These are phyloP conservation scores for Orbilia ellipsospora DNA, from an alignment of 2,329 filamentous ascomycete species.

Conservation along the genomic window DNA sequence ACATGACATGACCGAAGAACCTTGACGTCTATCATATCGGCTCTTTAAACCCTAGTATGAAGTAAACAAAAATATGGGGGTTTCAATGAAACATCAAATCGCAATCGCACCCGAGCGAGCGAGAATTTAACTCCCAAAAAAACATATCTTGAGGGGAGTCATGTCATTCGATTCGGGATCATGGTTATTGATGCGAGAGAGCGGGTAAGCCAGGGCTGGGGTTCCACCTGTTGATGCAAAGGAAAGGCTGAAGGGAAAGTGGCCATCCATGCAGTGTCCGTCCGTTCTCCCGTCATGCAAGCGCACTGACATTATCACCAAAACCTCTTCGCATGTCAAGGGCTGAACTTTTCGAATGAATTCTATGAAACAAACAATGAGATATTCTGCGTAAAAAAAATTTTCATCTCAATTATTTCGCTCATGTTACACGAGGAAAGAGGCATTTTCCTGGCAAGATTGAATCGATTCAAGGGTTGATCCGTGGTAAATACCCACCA, in stretches of 20 bases:
- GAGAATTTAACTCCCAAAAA: too few relatives aligned
- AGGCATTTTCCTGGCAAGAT: slow-evolving; percentile 18
- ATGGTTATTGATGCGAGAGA: slow-evolving; percentile 15
- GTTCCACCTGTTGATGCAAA: neutral
- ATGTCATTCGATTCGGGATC: slow-evolving; percentile 3
- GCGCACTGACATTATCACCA: slow-evolving; percentile 38
- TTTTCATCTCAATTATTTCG: too few relatives aligned
- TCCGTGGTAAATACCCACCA: too few relatives aligned
- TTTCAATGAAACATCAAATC: neutral
- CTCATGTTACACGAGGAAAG: slow-evolving; percentile 13
- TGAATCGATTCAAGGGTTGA: neutral
- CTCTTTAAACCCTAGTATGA: too few relatives aligned
- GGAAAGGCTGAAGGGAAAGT: neutral
- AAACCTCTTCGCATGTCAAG: slow-evolving; percentile 13
- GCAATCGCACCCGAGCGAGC: too few relatives aligned
- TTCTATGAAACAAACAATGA: too few relatives aligned
- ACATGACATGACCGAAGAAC: neutral
- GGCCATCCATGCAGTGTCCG: slow-evolving; percentile 11
- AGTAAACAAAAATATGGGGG: too few relatives aligned
- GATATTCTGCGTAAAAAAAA: too few relatives aligned
- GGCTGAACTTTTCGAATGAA: slow-evolving; percentile 8
- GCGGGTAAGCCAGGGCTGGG: slow-evolving; percentile 12
- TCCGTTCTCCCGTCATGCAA: slow-evolving; percentile 49
- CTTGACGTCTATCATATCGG: slow-evolving; percentile 3
- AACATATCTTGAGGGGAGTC: neutral